phyloP scores from a whole-genome alignment of 2,329 filamentous ascomycete genomes.

The Metarhizium brunneum region DNA sequence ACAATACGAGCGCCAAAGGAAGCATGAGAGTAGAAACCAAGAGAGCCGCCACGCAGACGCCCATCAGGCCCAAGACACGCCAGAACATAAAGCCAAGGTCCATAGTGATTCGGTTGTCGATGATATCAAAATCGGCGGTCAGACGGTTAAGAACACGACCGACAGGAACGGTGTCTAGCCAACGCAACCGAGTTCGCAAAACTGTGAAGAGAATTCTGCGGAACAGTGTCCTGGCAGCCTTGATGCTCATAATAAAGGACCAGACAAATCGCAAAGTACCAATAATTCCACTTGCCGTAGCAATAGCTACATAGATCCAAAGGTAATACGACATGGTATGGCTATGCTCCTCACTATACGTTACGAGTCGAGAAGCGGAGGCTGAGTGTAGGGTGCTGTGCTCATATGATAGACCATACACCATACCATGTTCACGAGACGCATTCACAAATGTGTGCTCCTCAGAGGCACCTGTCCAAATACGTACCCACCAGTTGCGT shows the following conservation, averaged over 20 bases:
- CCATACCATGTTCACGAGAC: slow-evolving; percentile 25
- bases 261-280: slow-evolving; percentile 55
- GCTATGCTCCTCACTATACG: slow-evolving; percentile 14
- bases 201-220: slow-evolving; percentile 56
- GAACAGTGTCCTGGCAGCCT: slow-evolving; percentile 61
- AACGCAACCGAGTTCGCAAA: slow-evolving; percentile 63
- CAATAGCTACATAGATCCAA: slow-evolving; percentile 55
- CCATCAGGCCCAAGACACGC: slow-evolving; percentile 52
- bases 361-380: slow-evolving; percentile 15
- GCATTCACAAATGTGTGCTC: slow-evolving; percentile 1
- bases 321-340: slow-evolving; percentile 54
- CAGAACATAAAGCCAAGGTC: slow-evolving; percentile 52
- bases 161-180: slow-evolving; percentile 71
- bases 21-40: slow-evolving; percentile 62
- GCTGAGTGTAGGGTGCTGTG: slow-evolving; percentile 33
- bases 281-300: slow-evolving; percentile 45
- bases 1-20: slow-evolving; percentile 47
- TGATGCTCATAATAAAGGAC: slow-evolving; percentile 55
- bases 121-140: slow-evolving; percentile 65
- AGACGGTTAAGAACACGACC: slow-evolving; percentile 72
- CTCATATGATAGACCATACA: slow-evolving; percentile 37
- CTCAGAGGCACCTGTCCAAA: slow-evolving; percentile 43
- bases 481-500: slow-evolving; percentile 54
- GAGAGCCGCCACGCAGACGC: slow-evolving; percentile 56
- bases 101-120: slow-evolving; percentile 58